Evolutionary conservation across 164 flowering plant genomes (phyloP).

Genomic region (Vitis amurensis): DNA sequence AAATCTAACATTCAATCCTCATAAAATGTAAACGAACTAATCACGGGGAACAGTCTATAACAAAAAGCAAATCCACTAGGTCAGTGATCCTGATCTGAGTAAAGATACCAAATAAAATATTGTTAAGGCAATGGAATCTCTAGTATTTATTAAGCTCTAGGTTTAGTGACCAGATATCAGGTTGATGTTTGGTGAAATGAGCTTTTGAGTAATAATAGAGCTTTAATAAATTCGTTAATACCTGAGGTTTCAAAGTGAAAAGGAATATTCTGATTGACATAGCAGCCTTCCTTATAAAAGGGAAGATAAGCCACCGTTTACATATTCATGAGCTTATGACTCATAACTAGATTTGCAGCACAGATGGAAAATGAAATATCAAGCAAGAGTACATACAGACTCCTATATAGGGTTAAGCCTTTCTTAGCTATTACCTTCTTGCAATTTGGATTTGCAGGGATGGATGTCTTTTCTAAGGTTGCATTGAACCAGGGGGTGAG

Average conservation of each 20-base stretch:
- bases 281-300: not conserved
- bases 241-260: not conserved
- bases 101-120: too few species aligned
- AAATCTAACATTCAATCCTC: too few species aligned
- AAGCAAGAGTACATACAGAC: not conserved
- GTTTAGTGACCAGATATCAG: not conserved
- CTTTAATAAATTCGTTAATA: not conserved
- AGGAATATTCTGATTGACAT: not conserved
- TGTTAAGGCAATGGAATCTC: too few species aligned
- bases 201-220: slow-evolving; percentile 1
- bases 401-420: slow-evolving; percentile 38
- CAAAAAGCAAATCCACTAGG: too few species aligned
- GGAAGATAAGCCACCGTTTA: too few species aligned
- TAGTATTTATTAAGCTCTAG: too few species aligned
- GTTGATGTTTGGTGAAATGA: not conserved
- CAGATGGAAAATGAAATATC: not conserved
- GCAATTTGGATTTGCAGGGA: slow-evolving; percentile 68
- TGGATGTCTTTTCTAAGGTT: slow-evolving; percentile 65
- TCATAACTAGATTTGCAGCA: too few species aligned
- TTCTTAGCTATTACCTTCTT: slow-evolving; percentile 53
- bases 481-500: slow-evolving; percentile 73
- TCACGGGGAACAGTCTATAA: too few species aligned
- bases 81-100: too few species aligned
- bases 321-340: too few species aligned
- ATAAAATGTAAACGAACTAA: too few species aligned